phyloP scores from a whole-genome alignment of 306 rosid genomes.

The Castanea mollissima region DNA sequence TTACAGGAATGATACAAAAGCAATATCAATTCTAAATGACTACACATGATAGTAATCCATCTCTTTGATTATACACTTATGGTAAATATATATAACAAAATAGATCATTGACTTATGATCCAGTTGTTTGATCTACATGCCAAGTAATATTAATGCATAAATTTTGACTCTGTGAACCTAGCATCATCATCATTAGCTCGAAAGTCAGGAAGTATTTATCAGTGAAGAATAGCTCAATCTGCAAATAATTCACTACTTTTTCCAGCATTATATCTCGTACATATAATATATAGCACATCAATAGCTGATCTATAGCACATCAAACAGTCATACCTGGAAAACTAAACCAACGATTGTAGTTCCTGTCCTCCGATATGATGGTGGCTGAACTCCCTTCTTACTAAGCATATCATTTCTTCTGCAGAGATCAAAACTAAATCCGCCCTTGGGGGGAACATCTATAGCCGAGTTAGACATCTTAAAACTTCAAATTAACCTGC shows the following conservation, averaged over 20 bases:
- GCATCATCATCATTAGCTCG: background rate
- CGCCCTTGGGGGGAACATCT: constrained; percentile 83
- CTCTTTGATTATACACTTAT: background rate
- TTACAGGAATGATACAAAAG: background rate
- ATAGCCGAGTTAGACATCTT: constrained; percentile 48
- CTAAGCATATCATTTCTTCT: constrained; percentile 85
- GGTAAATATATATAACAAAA: background rate
- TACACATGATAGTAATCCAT: background rate
- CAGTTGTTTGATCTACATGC: background rate
- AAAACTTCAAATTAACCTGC: constrained; percentile 25
- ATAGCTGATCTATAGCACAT: background rate
- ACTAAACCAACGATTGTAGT: constrained; percentile 88
- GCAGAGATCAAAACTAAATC: constrained; percentile 84
- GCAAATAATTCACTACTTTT: background rate
- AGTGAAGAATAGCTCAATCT: background rate
- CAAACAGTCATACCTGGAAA: constrained; percentile 48
- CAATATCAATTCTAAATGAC: too few relatives aligned
- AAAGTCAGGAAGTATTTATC: background rate
- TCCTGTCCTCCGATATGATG: constrained; percentile 76
- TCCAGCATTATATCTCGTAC: background rate
- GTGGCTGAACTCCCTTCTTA: constrained; percentile 56
- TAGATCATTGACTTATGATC: background rate
- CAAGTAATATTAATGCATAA: background rate
- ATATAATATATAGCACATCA: background rate
- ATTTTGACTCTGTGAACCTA: background rate